Evolutionary conservation across 2,329 filamentous ascomycete genomes (phyloP).

Genomic region (Clonostachys chloroleuca): DNA sequence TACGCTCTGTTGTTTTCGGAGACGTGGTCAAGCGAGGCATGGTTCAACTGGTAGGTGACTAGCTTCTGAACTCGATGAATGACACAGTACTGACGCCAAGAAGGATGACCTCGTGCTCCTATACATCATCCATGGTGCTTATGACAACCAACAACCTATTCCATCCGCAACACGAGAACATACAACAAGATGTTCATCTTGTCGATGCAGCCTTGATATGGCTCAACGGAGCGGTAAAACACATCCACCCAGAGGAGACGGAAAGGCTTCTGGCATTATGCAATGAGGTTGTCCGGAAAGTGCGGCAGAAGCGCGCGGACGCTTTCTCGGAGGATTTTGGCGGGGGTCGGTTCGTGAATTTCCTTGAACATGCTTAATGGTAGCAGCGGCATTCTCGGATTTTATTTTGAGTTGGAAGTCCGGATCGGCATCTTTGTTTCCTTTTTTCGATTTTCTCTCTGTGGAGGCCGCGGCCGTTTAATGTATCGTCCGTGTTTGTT

Average conservation of each 20-base stretch:
- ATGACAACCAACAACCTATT: constrained; percentile 1
- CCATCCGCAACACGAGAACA: background rate
- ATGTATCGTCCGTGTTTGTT: too few relatives aligned
- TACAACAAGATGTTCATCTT: background rate
- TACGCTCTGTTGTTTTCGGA: background rate
- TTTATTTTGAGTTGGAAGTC: too few relatives aligned
- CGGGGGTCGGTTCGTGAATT: background rate
- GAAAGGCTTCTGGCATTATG: background rate
- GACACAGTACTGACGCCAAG: background rate
- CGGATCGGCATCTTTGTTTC: too few relatives aligned
- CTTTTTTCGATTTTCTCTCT: too few relatives aligned
- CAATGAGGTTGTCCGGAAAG: background rate
- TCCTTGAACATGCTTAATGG: background rate
- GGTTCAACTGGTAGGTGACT: background rate
- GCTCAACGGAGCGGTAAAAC: background rate
- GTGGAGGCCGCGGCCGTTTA: too few relatives aligned
- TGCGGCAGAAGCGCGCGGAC: background rate
- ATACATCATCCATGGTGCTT: background rate
- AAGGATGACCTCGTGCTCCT: constrained; percentile 1
- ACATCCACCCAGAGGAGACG: background rate
- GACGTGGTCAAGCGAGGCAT: background rate
- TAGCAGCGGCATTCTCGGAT: too few relatives aligned
- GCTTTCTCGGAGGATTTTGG: background rate
- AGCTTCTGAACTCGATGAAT: background rate
- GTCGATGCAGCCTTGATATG: background rate